phyloP scores from a whole-genome alignment of 306 rosid species.

The Cicer bijugum region DNA sequence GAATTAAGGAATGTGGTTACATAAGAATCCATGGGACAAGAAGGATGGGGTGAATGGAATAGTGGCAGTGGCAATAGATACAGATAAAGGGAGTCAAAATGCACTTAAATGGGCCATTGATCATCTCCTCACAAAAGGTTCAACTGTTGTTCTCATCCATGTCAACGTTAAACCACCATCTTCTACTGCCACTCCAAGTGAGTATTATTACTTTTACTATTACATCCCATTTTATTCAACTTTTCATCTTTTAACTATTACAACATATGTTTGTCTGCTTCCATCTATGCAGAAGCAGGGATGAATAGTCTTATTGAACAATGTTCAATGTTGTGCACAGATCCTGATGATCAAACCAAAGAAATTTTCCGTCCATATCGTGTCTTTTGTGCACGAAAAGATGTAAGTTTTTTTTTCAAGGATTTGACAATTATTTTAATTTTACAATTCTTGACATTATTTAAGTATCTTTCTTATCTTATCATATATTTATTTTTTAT shows the following conservation, averaged over 20 bases:
- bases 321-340: slow-evolving; percentile 44
- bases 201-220: neutral
- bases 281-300: slow-evolving; percentile 51
- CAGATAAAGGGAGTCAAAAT: slow-evolving; percentile 75
- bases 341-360: slow-evolving; percentile 59
- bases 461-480: neutral
- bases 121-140: slow-evolving; percentile 61
- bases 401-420: slow-evolving; percentile 56
- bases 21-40: slow-evolving; percentile 54
- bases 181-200: slow-evolving; percentile 50
- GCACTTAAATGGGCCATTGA: slow-evolving; percentile 89
- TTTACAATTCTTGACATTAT: slow-evolving; percentile 5
- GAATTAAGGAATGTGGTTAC: slow-evolving; percentile 68
- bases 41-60: slow-evolving; percentile 69
- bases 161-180: slow-evolving; percentile 58
- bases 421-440: neutral
- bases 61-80: slow-evolving; percentile 93
- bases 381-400: slow-evolving; percentile 84
- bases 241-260: neutral
- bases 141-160: slow-evolving; percentile 70
- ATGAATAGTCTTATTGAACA: slow-evolving; percentile 28
- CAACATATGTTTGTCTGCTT: neutral
- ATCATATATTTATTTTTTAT: slow-evolving; percentile 3
- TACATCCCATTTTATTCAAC: too few species aligned
- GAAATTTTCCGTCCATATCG: slow-evolving; percentile 83